Base-by-base conservation (phyloP, 371 early-diverging fungal genomes). In the Chytridium lagenaria region DNA sequence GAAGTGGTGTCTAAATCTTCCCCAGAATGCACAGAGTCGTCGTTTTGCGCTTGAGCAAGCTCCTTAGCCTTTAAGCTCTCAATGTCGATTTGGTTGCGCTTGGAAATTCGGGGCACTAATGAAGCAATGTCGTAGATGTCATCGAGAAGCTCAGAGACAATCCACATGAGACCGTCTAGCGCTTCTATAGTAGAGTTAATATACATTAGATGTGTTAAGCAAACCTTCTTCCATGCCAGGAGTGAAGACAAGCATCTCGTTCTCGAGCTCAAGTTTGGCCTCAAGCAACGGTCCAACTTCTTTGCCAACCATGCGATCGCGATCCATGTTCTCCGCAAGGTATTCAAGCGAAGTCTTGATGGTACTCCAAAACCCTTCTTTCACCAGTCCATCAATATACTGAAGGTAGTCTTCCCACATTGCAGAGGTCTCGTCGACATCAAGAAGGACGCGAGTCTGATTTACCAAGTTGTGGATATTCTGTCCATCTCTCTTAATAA, bases 201-300 rank as follows among this genome's bases (percentile, higher is more conserved):
- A n/a, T 30, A 40, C 26, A 12, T 51, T 67, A 16, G 63, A 10
- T 33, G 19, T 63, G 22, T n/a, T 7, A 65, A n/a, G n/a, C n/a
- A n/a, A 59, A 83, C 81, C 81, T 76, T 87, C 89, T 16, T 84
- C 86, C 85, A 88, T 87, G 39, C 73, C 70, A 26, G 89, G 89
- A 1, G 89, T 88, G 68, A 86, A 88, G 1, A 81, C 73, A 2
- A 88, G 75, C 51, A 77, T 76, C 39, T 84, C 84, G 30, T 78
- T 76, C 30, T 84, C 84, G 7, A 88, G 73, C 68, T 88, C 89
- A 37, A 88, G 71, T 72, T 85, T 85, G n/a, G 88, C 80, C 65
- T 88, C 89, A n/a, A 88, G 57, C 10, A 88, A 59, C 12, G 89
- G 84, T 0, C 84, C 85, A 12, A 83, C 28, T 37, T 88, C 89